Evolutionary conservation across 2,329 filamentous ascomycete genomes (phyloP).

Genomic region (Trichoderma pleuroti): DNA sequence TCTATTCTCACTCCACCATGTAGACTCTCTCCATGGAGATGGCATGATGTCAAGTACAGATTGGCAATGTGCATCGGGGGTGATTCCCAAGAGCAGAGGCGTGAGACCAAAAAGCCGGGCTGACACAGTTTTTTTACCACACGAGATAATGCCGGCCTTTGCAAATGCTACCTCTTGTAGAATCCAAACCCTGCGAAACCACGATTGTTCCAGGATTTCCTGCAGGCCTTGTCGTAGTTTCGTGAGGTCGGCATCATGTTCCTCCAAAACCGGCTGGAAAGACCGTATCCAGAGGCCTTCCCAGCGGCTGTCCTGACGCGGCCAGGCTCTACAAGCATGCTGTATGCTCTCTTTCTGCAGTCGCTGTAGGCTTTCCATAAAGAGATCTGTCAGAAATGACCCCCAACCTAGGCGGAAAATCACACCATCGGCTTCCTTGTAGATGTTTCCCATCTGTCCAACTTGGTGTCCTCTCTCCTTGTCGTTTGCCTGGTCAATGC

Average conservation of each 20-base stretch:
- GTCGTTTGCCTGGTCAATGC: conserved; percentile 11
- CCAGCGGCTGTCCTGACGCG: not conserved
- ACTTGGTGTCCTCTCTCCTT: conserved; percentile 19
- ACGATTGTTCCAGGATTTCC: not conserved
- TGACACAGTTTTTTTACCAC: not conserved
- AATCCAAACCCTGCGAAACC: conserved; percentile 3
- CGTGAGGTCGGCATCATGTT: rapidly evolving
- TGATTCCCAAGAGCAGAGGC: not conserved
- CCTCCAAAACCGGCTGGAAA: rapidly evolving
- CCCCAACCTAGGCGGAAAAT: conserved; percentile 8
- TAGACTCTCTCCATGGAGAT: not conserved
- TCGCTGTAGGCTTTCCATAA: conserved; percentile 7
- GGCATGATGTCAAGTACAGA: conserved; percentile 9
- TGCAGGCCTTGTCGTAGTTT: not conserved
- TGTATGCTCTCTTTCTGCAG: not conserved
- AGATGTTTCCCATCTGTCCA: conserved; percentile 17
- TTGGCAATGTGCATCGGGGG: not conserved
- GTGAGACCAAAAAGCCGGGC: not conserved
- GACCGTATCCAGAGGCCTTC: not conserved
- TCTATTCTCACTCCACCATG: not conserved
- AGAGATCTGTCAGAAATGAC: not conserved
- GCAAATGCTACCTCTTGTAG: not conserved
- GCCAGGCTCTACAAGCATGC: not conserved
- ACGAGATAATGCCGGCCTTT: not conserved
- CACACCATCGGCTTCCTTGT: conserved; percentile 8